Percentiles rank a stretch among this genome's conserved stretches.
These are phyloP conservation scores for Petasospora rhodanensis DNA, from an alignment of 1,139 yeast species.

Conservation along the genomic window DNA sequence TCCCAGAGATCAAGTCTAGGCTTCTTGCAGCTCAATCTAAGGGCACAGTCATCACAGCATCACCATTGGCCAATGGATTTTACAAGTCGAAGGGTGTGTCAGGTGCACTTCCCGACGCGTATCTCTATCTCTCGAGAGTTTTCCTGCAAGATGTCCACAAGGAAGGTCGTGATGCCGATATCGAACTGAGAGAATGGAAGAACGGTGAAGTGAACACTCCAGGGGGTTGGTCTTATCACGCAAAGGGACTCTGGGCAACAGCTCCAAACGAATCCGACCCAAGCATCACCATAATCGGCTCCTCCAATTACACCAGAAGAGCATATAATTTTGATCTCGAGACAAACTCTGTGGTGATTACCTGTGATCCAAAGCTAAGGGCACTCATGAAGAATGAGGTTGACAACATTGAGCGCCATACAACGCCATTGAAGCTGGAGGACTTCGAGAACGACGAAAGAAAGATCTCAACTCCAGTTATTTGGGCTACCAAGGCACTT, in stretches of 20 bases:
- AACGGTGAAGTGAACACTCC: constrained; percentile 77
- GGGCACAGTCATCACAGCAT: constrained; percentile 82
- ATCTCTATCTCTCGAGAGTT: constrained; percentile 66
- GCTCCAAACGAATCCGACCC: constrained; percentile 49
- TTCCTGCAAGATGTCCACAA: constrained; percentile 55
- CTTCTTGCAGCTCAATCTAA: constrained; percentile 55
- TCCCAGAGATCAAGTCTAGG: constrained; percentile 63
- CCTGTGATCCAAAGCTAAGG: constrained; percentile 61
- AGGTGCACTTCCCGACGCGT: constrained; percentile 81
- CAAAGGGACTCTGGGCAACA: constrained; percentile 92
- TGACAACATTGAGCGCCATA: constrained; percentile 50
- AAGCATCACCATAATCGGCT: constrained; percentile 77
- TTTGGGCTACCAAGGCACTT: constrained; percentile 57
- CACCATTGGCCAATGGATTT: constrained; percentile 92
- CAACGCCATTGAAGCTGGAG: constrained; percentile 45
- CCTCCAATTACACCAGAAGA: constrained; percentile 88
- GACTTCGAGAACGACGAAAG: constrained; percentile 65
- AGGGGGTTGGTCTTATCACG: constrained; percentile 96
- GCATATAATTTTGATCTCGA: constrained; percentile 88
- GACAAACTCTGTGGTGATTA: constrained; percentile 74
- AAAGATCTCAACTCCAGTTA: constrained; percentile 53
- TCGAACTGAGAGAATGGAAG: constrained; percentile 77
- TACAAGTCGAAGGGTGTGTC: constrained; percentile 82
- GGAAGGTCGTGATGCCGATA: constrained; percentile 41
- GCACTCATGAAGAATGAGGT: constrained; percentile 57